A percentile compares a stretch with the other conserved stretches of the same genome.
Conservation (phyloP, 306 rosid species). For the Hippophae tibetana region DNA sequence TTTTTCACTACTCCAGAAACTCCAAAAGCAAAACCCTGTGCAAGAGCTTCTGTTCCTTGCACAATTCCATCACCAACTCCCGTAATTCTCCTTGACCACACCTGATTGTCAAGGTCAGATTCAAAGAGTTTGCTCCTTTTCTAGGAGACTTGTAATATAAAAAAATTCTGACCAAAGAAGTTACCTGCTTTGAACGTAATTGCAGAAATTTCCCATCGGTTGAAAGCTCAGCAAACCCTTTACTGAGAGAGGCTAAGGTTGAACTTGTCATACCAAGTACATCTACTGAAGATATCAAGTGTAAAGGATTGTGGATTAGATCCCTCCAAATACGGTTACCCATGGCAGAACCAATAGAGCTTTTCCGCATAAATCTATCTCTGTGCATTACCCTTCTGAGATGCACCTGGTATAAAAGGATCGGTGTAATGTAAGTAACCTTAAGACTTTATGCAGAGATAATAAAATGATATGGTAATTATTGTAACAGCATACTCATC, state of each 20-base stretch:
- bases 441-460: not conserved
- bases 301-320: conserved; percentile 89
- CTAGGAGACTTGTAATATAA: not conserved
- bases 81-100: conserved; percentile 83
- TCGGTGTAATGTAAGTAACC: not conserved
- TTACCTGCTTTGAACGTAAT: conserved; percentile 91
- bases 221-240: conserved; percentile 95
- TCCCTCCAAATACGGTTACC: conserved; percentile 95
- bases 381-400: conserved; percentile 90
- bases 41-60: conserved; percentile 93
- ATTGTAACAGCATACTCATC: not conserved
- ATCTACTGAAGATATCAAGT: conserved; percentile 83
- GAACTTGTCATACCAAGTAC: conserved; percentile 98
- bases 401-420: conserved; percentile 59
- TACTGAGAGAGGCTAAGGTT: conserved; percentile 86
- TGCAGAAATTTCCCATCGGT: conserved; percentile 92
- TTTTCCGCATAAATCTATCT: conserved; percentile 91
- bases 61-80: conserved; percentile 93
- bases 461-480: too few species aligned
- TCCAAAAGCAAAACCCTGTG: conserved; percentile 97
- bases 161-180: not conserved
- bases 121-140: not conserved
- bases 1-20: conserved; percentile 85
- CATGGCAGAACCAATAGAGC: conserved; percentile 75
- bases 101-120: conserved; percentile 47